phyloP scores from a whole-genome alignment of 139 green algal genomes.

The Chlorella sp. region DNA sequence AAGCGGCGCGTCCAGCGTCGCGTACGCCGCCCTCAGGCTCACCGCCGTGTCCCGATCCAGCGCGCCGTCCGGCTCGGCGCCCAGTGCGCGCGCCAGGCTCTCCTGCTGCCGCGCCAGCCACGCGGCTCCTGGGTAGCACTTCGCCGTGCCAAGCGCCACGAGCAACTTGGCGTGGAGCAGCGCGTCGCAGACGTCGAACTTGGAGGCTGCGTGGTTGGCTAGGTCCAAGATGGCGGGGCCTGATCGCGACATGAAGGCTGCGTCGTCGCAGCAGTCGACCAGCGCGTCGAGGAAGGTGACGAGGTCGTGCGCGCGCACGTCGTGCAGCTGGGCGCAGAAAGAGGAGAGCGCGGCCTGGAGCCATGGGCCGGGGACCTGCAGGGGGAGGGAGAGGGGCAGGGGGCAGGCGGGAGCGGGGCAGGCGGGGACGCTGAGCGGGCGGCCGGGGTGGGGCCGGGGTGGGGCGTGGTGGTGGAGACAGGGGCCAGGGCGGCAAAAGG shows the following conservation, averaged over 20 bases:
- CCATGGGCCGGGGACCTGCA: slow-evolving; percentile 18
- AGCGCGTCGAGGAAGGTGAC: slow-evolving; percentile 17
- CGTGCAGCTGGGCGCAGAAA: slow-evolving; percentile 18
- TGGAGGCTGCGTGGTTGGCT: slow-evolving; percentile 15
- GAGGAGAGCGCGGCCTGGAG: slow-evolving; percentile 18
- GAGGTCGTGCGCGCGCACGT: slow-evolving; percentile 17
- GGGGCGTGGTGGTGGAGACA: slow-evolving; percentile 1
- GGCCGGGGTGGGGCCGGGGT: too few relatives aligned
- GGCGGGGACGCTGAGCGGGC: too few relatives aligned
- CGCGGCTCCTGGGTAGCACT: slow-evolving; percentile 14
- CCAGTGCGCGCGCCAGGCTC: too few relatives aligned
- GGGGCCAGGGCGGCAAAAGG: neutral
- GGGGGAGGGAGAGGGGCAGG: neutral
- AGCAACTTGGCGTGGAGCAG: slow-evolving; percentile 14
- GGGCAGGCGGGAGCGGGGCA: too few relatives aligned
- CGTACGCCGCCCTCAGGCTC: too few relatives aligned
- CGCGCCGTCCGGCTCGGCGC: too few relatives aligned
- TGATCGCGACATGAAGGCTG: slow-evolving; percentile 9
- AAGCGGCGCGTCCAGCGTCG: too few relatives aligned
- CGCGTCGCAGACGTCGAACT: slow-evolving; percentile 19
- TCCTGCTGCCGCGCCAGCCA: slow-evolving; percentile 5
- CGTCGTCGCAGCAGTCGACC: slow-evolving; percentile 17
- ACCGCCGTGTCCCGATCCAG: too few relatives aligned
- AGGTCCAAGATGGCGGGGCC: slow-evolving; percentile 10
- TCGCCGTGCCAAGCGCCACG: slow-evolving; percentile 22